Percentiles rank a stretch among this genome's conserved stretches.
phyloP scores from a whole-genome alignment of 768 basidiomycete species.

The Strobilomyces confusus region DNA sequence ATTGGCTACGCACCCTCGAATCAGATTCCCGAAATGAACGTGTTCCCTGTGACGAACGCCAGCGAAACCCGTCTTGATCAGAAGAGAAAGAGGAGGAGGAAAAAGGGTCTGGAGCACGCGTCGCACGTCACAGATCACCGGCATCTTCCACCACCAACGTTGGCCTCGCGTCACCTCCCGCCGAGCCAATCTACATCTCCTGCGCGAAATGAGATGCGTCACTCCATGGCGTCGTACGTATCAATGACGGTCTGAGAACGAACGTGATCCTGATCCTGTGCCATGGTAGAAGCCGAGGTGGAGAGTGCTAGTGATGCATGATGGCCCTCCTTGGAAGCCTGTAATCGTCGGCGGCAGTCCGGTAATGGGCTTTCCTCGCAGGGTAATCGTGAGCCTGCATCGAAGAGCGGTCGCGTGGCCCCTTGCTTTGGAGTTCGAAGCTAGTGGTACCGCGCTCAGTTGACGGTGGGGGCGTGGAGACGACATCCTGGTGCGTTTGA shows the following conservation, averaged over 20 bases:
- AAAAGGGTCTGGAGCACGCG: constrained; percentile 7
- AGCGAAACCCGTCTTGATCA: neutral
- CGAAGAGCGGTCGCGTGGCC: neutral
- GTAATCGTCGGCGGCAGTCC: neutral
- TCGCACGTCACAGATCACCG: constrained; percentile 12
- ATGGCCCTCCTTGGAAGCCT: constrained; percentile 2
- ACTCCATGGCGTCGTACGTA: constrained; percentile 15
- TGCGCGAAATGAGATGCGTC: constrained; percentile 20
- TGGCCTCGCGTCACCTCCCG: neutral
- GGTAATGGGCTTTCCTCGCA: constrained; percentile 1
- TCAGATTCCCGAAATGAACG: constrained; percentile 24
- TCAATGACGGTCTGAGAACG: constrained; percentile 3
- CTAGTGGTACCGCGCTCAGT: neutral
- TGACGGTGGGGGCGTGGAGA: no score
- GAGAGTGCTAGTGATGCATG: no score
- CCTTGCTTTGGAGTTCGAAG: neutral
- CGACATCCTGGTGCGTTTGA: constrained; percentile 2
- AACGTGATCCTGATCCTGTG: neutral
- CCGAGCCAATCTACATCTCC: constrained; percentile 16
- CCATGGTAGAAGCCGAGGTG: constrained; percentile 8
- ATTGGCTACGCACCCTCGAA: constrained; percentile 12
- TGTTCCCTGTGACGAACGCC: neutral
- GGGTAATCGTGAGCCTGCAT: neutral
- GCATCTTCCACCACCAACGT: neutral
- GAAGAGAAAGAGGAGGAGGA: neutral